phyloP scores from a whole-genome alignment of 2,329 filamentous ascomycete species.

The Xylaria sp. region DNA sequence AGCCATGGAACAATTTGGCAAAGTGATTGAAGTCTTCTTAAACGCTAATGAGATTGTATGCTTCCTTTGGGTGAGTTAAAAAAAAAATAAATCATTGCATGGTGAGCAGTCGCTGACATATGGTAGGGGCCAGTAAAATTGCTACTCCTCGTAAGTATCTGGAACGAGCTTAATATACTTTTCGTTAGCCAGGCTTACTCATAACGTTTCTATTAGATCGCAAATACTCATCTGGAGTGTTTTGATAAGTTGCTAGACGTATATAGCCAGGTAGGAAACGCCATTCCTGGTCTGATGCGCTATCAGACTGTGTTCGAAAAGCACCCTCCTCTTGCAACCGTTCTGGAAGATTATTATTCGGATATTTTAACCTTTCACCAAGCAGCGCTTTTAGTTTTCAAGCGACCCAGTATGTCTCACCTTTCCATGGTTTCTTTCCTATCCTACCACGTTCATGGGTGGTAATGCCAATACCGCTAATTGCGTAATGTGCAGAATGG shows the following conservation, averaged over 20 bases:
- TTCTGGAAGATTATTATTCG: constrained; percentile 21
- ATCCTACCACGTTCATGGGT: too few relatives aligned
- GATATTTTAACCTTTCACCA: constrained; percentile 16
- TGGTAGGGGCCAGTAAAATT: background rate
- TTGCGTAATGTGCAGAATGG: background rate
- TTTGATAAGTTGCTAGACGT: constrained; percentile 14
- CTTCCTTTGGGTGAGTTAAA: constrained; percentile 8
- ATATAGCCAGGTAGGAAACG: constrained; percentile 3
- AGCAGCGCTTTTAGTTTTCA: background rate
- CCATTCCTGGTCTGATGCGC: constrained; percentile 2
- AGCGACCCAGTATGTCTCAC: background rate
- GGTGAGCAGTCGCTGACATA: background rate
- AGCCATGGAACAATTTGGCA: constrained; percentile 8
- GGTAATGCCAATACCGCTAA: background rate
- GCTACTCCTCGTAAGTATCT: background rate
- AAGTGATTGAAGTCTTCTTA: background rate
- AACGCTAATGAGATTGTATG: background rate
- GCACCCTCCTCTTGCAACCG: constrained; percentile 2
- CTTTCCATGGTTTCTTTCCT: background rate
- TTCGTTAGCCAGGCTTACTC: too few relatives aligned
- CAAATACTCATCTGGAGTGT: constrained; percentile 7
- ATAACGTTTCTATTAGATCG: background rate
- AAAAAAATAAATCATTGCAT: too few relatives aligned
- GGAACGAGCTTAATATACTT: background rate
- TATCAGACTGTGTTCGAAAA: constrained; percentile 7